Conservation (phyloP, 371 early-diverging fungal species). For the Saksenaea oblongispora region DNA sequence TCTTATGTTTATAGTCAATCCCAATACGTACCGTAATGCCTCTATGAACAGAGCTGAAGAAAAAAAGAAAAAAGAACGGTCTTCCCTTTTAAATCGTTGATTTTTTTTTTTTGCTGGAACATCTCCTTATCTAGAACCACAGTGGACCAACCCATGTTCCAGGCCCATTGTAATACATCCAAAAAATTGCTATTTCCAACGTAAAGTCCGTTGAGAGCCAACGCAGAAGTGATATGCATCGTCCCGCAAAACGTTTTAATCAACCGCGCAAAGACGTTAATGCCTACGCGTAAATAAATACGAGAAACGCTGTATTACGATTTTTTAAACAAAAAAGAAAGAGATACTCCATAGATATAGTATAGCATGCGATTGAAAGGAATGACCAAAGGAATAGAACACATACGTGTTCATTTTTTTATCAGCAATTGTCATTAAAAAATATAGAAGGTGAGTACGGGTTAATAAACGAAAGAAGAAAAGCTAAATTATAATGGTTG, state of each 20-base stretch:
- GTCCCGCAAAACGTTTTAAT: no score
- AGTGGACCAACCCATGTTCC: neutral
- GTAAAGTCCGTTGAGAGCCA: no score
- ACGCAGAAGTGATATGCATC: no score
- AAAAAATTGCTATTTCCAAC: neutral
- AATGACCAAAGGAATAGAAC: constrained; percentile 4
- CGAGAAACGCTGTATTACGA: neutral
- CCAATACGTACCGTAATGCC: no score
- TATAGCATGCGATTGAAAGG: neutral
- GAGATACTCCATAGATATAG: neutral
- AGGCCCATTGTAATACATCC: neutral
- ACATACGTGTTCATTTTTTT: neutral
- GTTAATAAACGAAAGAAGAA: neutral
- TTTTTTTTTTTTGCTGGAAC: neutral
- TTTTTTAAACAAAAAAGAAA: neutral
- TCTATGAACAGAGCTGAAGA: no score
- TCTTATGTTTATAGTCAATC: no score
- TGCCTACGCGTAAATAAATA: no score
- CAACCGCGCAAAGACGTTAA: no score
- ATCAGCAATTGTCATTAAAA: neutral
- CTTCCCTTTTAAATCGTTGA: no score
- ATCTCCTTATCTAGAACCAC: no score
- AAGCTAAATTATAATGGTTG: neutral
- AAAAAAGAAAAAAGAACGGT: no score
- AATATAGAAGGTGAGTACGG: neutral